Evolutionary conservation across 352 stramenopile species (phyloP).

Genomic region (Pythium aquatile): DNA sequence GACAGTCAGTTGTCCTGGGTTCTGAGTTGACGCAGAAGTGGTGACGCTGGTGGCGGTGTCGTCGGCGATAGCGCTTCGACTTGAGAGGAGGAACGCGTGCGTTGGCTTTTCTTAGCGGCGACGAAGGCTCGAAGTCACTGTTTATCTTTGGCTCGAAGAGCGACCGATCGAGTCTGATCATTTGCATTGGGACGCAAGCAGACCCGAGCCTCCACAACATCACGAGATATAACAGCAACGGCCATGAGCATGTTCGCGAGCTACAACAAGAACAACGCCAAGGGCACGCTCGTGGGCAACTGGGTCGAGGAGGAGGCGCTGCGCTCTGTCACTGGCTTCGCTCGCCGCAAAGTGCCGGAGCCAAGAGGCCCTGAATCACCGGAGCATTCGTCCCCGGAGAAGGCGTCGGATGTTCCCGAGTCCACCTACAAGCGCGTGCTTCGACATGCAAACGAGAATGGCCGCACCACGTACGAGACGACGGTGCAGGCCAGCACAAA

Average conservation of each 20-base stretch:
- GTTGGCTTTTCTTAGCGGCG: background rate
- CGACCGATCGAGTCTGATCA: background rate
- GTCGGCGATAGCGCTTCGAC: background rate
- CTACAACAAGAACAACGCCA: slow-evolving; percentile 86
- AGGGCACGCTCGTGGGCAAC: slow-evolving; percentile 74
- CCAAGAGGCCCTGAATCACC: slow-evolving; percentile 2
- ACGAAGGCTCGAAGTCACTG: background rate
- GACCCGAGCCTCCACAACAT: background rate
- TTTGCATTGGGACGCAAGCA: background rate
- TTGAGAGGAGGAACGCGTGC: background rate
- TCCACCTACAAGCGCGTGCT: slow-evolving; percentile 55
- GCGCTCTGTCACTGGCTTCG: slow-evolving; percentile 52
- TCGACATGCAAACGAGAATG: slow-evolving; percentile 31
- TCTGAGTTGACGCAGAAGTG: background rate
- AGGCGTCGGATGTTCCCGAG: slow-evolving; percentile 21
- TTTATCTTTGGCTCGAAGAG: slow-evolving; percentile 1
- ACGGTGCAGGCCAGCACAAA: slow-evolving; percentile 52
- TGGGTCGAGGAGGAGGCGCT: slow-evolving; percentile 85
- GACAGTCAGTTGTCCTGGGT: background rate
- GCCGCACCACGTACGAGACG: slow-evolving; percentile 46
- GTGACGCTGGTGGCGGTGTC: background rate
- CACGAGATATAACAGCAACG: background rate
- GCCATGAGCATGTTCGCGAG: slow-evolving; percentile 40
- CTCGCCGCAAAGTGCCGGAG: slow-evolving; percentile 51
- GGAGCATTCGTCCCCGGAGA: slow-evolving; percentile 30